Conservation (phyloP, 768 basidiomycete genomes). For the Chalciporus chontae region DNA sequence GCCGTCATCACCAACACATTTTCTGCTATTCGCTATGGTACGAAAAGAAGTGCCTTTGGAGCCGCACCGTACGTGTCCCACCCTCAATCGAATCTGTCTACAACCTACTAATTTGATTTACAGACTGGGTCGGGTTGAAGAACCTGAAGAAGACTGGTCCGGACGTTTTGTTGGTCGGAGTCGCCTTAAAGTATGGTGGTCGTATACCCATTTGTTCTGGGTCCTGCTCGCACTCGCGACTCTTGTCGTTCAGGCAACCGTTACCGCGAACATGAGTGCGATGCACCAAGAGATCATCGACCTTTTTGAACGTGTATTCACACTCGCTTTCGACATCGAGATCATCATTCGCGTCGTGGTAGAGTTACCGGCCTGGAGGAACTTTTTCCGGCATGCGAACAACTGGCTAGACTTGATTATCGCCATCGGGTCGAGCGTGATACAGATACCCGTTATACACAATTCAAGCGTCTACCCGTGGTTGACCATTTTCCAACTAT, state of each 20-base stretch:
- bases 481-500: conserved; percentile 85
- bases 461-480: conserved; percentile 70
- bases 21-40: conserved; percentile 79
- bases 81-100: not conserved
- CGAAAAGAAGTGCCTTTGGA: conserved; percentile 89
- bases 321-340: conserved; percentile 84
- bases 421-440: conserved; percentile 70
- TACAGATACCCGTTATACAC: conserved; percentile 80
- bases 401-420: conserved; percentile 79
- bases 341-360: conserved; percentile 72
- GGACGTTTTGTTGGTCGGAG: conserved; percentile 46
- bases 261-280: conserved; percentile 46
- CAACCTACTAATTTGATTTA: conserved; percentile 1
- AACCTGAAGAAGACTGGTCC: conserved; percentile 63
- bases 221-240: conserved; percentile 69
- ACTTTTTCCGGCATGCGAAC: conserved; percentile 54
- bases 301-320: conserved; percentile 71
- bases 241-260: conserved; percentile 69
- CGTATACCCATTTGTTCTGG: conserved; percentile 68
- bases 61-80: conserved; percentile 43
- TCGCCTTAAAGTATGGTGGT: conserved; percentile 51
- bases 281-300: conserved; percentile 50
- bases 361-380: conserved; percentile 77
- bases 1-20: conserved; percentile 97
- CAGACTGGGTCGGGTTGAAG: conserved; percentile 44